A percentile compares a stretch with the other conserved stretches of the same genome.
phyloP scores from a whole-genome alignment of 768 basidiomycete species.

The Pholiota microspora region DNA sequence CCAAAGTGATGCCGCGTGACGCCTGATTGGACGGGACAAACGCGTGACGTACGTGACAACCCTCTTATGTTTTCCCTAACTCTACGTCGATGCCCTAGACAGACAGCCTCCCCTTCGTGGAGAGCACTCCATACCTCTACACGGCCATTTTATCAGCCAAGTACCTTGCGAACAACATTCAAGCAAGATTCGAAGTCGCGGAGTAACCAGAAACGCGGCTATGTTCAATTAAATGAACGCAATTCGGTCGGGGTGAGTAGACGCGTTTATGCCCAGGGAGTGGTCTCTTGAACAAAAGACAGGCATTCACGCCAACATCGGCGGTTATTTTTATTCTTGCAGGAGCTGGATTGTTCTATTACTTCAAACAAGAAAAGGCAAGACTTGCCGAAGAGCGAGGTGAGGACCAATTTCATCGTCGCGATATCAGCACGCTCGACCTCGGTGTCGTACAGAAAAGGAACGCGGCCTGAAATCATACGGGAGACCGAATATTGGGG shows the following conservation, averaged over 20 bases:
- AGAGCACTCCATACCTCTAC: background rate
- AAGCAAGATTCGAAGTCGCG: background rate
- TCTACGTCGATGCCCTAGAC: background rate
- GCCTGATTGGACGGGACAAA: background rate
- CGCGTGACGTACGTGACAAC: background rate
- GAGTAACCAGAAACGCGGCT: constrained; percentile 9
- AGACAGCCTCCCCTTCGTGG: background rate
- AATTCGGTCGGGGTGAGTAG: constrained; percentile 33
- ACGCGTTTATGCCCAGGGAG: background rate
- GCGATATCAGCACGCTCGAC: background rate
- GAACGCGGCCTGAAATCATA: constrained; percentile 71
- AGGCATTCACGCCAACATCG: constrained; percentile 93
- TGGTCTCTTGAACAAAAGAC: background rate
- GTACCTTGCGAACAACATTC: background rate
- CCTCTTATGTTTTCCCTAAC: background rate
- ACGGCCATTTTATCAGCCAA: constrained; percentile 1
- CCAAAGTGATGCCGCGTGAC: background rate
- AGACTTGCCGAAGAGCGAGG: constrained; percentile 75
- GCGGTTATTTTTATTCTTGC: constrained; percentile 83
- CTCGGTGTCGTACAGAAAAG: constrained; percentile 48
- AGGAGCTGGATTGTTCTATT: constrained; percentile 79
- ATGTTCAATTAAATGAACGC: constrained; percentile 29
- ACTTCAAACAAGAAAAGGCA: constrained; percentile 87
- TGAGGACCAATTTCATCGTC: constrained; percentile 30
- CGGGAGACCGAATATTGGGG: constrained; percentile 88